Conservation (phyloP, 495 filamentous ascomycete genomes). For the Hyaloscypha bicolor region DNA sequence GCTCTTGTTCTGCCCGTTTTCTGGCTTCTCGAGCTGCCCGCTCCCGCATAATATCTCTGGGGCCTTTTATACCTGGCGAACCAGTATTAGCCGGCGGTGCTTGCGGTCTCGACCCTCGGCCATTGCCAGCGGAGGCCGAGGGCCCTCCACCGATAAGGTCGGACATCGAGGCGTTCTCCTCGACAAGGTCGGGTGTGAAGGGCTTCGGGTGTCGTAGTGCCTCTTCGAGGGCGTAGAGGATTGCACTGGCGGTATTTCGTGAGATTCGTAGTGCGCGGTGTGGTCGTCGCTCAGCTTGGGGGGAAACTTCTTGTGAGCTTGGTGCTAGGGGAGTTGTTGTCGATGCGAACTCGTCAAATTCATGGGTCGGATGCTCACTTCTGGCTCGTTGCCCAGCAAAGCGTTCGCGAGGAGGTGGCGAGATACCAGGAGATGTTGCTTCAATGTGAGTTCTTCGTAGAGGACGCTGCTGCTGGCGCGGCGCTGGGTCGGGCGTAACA, state of each 20-base stretch:
- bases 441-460: conserved; percentile 33
- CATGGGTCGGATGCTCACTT: conserved; percentile 19
- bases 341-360: conserved; percentile 28
- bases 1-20: conserved; percentile 58
- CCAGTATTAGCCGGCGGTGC: conserved; percentile 44
- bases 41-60: conserved; percentile 77
- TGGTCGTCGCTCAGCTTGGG: conserved; percentile 19
- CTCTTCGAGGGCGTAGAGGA: conserved; percentile 90
- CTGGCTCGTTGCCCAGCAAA: conserved; percentile 15
- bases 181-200: conserved; percentile 81
- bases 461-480: conserved; percentile 34
- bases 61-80: conserved; percentile 57
- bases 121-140: conserved; percentile 42
- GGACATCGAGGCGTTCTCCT: conserved; percentile 95
- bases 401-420: conserved; percentile 23
- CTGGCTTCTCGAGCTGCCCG: conserved; percentile 68
- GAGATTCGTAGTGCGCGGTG: conserved; percentile 31
- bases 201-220: conserved; percentile 80
- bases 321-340: conserved; percentile 29
- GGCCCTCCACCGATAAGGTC: conserved; percentile 65
- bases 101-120: conserved; percentile 35
- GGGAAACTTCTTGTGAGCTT: conserved; percentile 20
- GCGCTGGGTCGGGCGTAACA: conserved; percentile 25
- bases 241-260: conserved; percentile 53
- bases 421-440: conserved; percentile 34